Evolutionary conservation across 2,329 filamentous ascomycete genomes (phyloP), one percentile per base, ranked within the genome.

Genomic region (Paracoccidioides lutzii): DNA sequence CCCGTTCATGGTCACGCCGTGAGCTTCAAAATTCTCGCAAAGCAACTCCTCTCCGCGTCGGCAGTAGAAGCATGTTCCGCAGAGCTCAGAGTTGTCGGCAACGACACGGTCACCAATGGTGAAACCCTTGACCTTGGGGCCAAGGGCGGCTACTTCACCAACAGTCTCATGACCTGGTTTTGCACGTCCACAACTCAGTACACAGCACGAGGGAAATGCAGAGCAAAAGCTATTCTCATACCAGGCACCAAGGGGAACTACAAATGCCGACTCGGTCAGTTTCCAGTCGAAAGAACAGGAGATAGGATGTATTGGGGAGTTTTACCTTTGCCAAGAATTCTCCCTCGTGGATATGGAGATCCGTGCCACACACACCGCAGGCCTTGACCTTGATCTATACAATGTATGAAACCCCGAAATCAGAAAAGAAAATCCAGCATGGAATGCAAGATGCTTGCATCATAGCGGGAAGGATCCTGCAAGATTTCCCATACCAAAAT

Each of bases 31-130:
- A 66, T 84, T 77, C 69, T 86, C 83, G 68, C 84, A 88, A 55
- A 87, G 78, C 49, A 87, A 71, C 35, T 81, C 76, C 66, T 87
- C 78, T 53, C 84, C 83, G 56, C 82, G 80, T 60, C 81, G 80
- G 73, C 84, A 88, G 74, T 87, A 86, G 76, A 85, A 86, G 73
- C 84, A 88, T 69, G 83, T 79, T 51, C 80, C 80, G 69, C 84
- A 88, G 45, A 86, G 78, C 67, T 87, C 72, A 4, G 72, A 76
- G 65, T 73, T 73, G 60, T 73, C 71, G 7, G 71, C 81, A 56
- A 79, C 80, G 38, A 87, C 82, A 49, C 81, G 79, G 63, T 85
- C 81, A 55, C 82, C 82, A 55, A 85, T 64, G 52, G 76, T 64
- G 69, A 86, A 81, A 45, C 74, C 77, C 61, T 77, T 80, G 59